Base-by-base conservation (phyloP, 371 early-diverging fungal genomes). In the Apophysomyces elegans region DNA sequence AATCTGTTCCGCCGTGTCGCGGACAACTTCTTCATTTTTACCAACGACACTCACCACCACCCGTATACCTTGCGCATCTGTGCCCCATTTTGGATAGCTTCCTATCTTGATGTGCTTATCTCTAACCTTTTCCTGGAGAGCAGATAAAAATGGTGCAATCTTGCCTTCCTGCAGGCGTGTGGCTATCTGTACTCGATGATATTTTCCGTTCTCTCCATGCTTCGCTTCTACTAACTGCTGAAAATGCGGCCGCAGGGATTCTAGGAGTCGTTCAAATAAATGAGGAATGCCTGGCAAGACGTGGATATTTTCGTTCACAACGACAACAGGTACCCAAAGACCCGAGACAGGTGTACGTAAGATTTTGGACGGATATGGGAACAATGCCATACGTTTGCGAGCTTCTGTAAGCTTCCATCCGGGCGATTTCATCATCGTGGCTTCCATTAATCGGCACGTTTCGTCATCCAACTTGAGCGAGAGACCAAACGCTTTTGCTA, bases 281-380 rank as follows among this genome's bases (percentile, higher is more conserved):
- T 75, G 56, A 11, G 93, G 91, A 37, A 93, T 78, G 0, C 92
- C 92, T 0, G 93, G 93, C 8, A 93, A 70, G n/a, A 92, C 80
- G 66, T 88, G 87, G 11, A 93, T 80, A 59, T 91, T 90, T 41
- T 76, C 65, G 63, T 83, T 86, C 36, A 88, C 86, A 6, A 84
- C 77, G 26, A 86, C 87, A 37, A 90, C 76, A 1, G 90, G 91
- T 35, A 91, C 90, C 93, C 93, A 92, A 7, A 86, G 64, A 6
- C 78, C 77, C 4, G 71, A 65, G 5, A 65, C 43, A 14, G 68
- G 64, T 2, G 86, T 82, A 32, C 78, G 86, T 7, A 78, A 13
- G 38, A 86, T 83, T 11, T 58, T 46, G 0, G 88, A 75, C 2
- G 72, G 74, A 5, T 63, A 64, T 7, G 91, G 93, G 16, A 92